Evolutionary conservation across 1,284 basidiomycete genomes (phyloP).

Genomic region (Porodaedalea pini): DNA sequence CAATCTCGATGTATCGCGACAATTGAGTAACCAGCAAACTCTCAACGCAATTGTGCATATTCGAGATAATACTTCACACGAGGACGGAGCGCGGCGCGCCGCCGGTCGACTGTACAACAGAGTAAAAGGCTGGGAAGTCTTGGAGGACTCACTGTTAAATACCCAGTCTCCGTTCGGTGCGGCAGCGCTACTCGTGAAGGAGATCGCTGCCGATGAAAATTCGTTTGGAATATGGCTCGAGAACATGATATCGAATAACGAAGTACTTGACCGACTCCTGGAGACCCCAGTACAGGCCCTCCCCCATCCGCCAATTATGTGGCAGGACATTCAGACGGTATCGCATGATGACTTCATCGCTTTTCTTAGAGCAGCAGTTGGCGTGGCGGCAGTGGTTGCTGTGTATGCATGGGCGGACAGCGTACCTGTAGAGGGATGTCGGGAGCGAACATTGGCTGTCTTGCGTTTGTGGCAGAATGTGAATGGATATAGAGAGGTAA

Average conservation of each 20-base stretch:
- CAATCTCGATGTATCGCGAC: slow-evolving; percentile 57
- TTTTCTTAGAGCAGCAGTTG: slow-evolving; percentile 61
- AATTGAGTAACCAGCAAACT: slow-evolving; percentile 40
- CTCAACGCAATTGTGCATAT: slow-evolving; percentile 40
- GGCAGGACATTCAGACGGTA: slow-evolving; percentile 23
- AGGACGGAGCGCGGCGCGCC: slow-evolving; percentile 40
- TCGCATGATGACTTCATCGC: slow-evolving; percentile 58
- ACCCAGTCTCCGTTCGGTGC: slow-evolving; percentile 46
- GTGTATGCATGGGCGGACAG: slow-evolving; percentile 80
- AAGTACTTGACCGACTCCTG: slow-evolving; percentile 44
- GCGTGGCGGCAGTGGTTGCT: slow-evolving; percentile 62
- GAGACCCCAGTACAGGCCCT: slow-evolving; percentile 39
- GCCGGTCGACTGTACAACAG: slow-evolving; percentile 46
- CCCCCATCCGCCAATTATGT: slow-evolving; percentile 36
- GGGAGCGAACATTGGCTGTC: slow-evolving; percentile 58
- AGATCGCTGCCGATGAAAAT: slow-evolving; percentile 59
- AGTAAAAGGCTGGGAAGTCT: slow-evolving; percentile 54
- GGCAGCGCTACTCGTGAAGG: slow-evolving; percentile 49
- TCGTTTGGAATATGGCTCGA: slow-evolving; percentile 68
- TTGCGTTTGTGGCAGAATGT: slow-evolving; percentile 66
- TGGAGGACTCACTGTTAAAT: slow-evolving; percentile 58
- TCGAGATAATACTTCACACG: slow-evolving; percentile 36
- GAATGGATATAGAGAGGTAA: slow-evolving; percentile 58
- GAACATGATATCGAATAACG: slow-evolving; percentile 55
- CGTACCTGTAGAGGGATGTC: slow-evolving; percentile 58